Base-by-base conservation (phyloP, 352 stramenopile genomes). In the Thalassiosira mediterranea region DNA sequence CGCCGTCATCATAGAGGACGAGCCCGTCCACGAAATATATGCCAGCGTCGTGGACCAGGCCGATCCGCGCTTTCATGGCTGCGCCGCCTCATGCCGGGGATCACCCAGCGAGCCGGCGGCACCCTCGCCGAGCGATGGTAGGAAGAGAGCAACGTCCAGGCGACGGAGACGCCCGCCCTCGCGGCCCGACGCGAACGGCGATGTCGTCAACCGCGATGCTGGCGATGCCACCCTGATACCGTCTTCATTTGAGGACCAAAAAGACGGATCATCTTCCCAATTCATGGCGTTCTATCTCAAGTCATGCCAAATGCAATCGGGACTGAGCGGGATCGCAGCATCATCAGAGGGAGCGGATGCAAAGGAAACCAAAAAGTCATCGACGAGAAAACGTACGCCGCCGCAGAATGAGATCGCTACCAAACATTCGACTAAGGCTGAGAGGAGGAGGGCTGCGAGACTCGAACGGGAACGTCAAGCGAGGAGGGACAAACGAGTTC, bases 21-120 rank as follows among this genome's bases (percentile, higher is more conserved):
- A 68, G 51, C 58, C 40, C 26, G 31, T 44, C 19, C 58, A 68
- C 44, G 58, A 68, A 57, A 58, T 68, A 25, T 68, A 68, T 44
- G 37, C 58, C 21, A 37, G 42, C n/a, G 34, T 68, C 28, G 4
- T 68, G 21, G 40, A 58, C 19, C 19, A 37, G 11, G 21, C 10
- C 17, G 29, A 0, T 26, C 25, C 38, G 37, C 42, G 34, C 3
- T n/a, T 7, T 5, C 15, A 10, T 21, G 44, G 8, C 8, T 42
- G 0, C 34, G 5, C 11, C 34, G 34, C 42, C 46, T 11, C 21
- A 26, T 11, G 15, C 32, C 8, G 17, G 1, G 19, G 15, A 11
- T 1, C n/a, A 21, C 1, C 57, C 25, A n/a, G 15, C 0, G 32
- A 26, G 54, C 13, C 8, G 38, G 26, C 38, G 13, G 32, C 56